Percentiles rank a stretch among this genome's conserved stretches.
These are phyloP conservation scores for Aspergillus ochraceus DNA, from an alignment of 2,329 filamentous ascomycete species.

Conservation along the genomic window DNA sequence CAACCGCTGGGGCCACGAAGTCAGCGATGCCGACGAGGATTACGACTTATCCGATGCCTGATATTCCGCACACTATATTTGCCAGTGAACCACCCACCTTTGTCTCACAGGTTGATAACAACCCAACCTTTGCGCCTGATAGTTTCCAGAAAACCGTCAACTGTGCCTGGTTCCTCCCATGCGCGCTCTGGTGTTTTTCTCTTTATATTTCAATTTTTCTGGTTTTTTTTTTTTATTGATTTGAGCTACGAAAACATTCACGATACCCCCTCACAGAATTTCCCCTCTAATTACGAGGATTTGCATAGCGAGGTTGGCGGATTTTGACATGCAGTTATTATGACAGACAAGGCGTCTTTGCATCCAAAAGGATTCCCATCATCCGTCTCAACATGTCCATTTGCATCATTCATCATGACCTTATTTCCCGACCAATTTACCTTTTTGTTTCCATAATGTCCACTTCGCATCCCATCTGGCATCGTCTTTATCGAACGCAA, in stretches of 20 bases:
- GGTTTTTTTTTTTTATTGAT: conserved; percentile 11
- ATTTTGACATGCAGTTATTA: conserved; percentile 34
- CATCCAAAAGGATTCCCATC: conserved; percentile 22
- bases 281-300: conserved; percentile 25
- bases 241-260: conserved; percentile 26
- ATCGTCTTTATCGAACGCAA: conserved; percentile 1
- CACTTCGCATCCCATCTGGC: conserved; percentile 11
- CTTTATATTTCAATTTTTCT: background rate
- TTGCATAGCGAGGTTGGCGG: conserved; percentile 44
- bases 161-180: background rate
- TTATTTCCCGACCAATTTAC: conserved; percentile 3
- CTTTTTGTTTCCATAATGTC: conserved; percentile 11
- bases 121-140: background rate
- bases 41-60: conserved; percentile 30
- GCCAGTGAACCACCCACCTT: background rate
- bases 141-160: background rate
- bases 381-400: conserved; percentile 1
- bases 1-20: conserved; percentile 41
- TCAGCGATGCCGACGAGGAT: conserved; percentile 35
- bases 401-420: conserved; percentile 12
- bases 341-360: conserved; percentile 36
- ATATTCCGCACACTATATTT: background rate
- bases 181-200: background rate
- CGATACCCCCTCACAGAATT: conserved; percentile 41
- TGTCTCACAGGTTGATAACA: background rate